Conservation (phyloP, 176 grass and related monocot genomes). For the Miscanthus lutarioriparius region DNA sequence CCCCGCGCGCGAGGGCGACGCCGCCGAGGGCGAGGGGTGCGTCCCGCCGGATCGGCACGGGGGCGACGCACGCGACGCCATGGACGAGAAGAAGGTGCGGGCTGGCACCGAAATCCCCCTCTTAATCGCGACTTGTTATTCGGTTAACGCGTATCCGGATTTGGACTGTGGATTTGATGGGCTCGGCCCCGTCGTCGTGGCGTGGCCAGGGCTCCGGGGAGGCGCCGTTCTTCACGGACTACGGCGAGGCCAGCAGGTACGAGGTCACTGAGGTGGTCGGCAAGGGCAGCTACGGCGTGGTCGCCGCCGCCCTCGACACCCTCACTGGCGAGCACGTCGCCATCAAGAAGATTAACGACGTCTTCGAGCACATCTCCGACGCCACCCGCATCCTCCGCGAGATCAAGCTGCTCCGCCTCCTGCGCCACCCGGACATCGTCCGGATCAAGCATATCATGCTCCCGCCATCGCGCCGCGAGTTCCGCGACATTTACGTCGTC, state of each 20-base stretch:
- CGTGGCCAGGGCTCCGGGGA: conserved; percentile 41
- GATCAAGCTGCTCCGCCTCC: conserved; percentile 77
- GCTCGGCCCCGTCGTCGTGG: conserved; percentile 4
- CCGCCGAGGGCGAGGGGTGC: not conserved
- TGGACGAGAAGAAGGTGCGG: conserved; percentile 42
- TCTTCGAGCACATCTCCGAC: conserved; percentile 85
- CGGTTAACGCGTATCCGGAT: not conserved
- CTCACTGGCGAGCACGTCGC: conserved; percentile 65
- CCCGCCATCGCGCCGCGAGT: conserved; percentile 65
- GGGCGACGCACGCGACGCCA: not conserved
- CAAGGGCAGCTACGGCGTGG: conserved; percentile 82
- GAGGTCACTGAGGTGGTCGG: conserved; percentile 70
- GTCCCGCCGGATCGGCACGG: not conserved
- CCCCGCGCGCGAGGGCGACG: not conserved
- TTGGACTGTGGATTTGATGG: conserved; percentile 17
- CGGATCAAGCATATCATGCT: conserved; percentile 92
- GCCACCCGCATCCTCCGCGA: conserved; percentile 79
- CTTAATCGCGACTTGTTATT: conserved; percentile 5
- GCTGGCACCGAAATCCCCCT: not conserved
- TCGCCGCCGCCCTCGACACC: conserved; percentile 62
- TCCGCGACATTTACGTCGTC: conserved; percentile 72
- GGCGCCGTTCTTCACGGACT: conserved; percentile 73
- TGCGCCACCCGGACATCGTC: conserved; percentile 77
- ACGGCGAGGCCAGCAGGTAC: conserved; percentile 67
- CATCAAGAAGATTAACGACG: conserved; percentile 83